Conservation (phyloP, 768 basidiomycete genomes). For the Amanita thiersii region DNA sequence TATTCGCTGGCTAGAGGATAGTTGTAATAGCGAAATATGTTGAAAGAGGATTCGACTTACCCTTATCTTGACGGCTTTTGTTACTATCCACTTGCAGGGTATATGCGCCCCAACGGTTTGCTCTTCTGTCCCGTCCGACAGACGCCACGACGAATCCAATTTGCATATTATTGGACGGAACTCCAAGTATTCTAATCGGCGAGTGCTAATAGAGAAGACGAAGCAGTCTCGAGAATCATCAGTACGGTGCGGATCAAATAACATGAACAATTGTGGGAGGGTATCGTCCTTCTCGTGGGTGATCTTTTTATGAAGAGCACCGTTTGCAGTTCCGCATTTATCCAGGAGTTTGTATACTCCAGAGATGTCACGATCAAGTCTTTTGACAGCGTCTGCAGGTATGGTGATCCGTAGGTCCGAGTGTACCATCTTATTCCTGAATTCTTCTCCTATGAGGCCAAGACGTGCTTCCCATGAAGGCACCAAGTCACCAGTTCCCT, state of each 20-base stretch:
- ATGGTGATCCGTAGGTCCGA: conserved; percentile 60
- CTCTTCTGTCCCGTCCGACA: conserved; percentile 40
- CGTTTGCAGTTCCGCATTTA: conserved; percentile 85
- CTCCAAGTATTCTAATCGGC: conserved; percentile 77
- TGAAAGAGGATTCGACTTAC: too few species aligned
- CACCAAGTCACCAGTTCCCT: conserved; percentile 59
- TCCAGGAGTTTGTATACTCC: conserved; percentile 75
- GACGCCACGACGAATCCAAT: conserved; percentile 74
- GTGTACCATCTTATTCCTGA: conserved; percentile 60
- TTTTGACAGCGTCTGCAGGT: conserved; percentile 29
- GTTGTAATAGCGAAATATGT: too few species aligned
- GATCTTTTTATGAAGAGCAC: conserved; percentile 67
- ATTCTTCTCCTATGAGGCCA: conserved; percentile 59
- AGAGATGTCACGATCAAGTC: conserved; percentile 74
- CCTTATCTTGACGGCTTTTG: conserved; percentile 39
- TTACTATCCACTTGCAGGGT: conserved; percentile 56
- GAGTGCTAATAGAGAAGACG: conserved; percentile 73
- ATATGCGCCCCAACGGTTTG: conserved; percentile 50
- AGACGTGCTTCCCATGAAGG: conserved; percentile 83
- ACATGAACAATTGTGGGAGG: conserved; percentile 64
- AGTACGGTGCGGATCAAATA: conserved; percentile 84
- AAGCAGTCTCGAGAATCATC: conserved; percentile 71
- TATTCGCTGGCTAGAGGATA: conserved; percentile 38
- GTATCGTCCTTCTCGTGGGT: conserved; percentile 30
- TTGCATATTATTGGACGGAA: conserved; percentile 69